Base-by-base conservation (phyloP, 331 rosid genomes). In the Quercus lobata region DNA sequence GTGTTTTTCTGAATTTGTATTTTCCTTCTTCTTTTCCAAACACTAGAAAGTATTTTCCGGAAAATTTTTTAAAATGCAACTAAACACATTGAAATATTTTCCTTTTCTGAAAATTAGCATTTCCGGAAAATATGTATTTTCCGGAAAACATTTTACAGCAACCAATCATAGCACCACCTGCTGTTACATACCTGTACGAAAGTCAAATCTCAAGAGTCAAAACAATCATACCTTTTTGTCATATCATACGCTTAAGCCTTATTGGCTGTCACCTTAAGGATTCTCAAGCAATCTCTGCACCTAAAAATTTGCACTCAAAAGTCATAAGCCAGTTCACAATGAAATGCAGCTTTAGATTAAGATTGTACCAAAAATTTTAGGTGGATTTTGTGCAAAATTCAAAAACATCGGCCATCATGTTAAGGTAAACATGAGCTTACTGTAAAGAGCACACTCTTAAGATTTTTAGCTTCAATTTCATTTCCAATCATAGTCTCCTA, bases 151-250 rank as follows among this genome's bases (percentile, higher is more conserved):
- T n/a, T n/a, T n/a, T n/a, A n/a, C n/a, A n/a, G n/a, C n/a, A n/a
- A n/a, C n/a, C n/a, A 46, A 52, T 32, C 58, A n/a, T 10, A 46
- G 2, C 1, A 41, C 24, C 61, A 46, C 70, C 74, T 22, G 32
- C 37, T 65, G 22, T 71, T 69, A 49, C 1, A 49, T 49, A 14
- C 35, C 52, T 22, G 49, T 35, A n/a, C 7, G 12, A 32, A 35
- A 49, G 82, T 73, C 82, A 68, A 73, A 60, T 49, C 25, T 73
- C 84, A n/a, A n/a, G n/a, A n/a, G n/a, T n/a, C n/a, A 58, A 77
- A 60, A 53, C 25, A 77, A 78, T 69, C 19, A 57, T 57, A 1
- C 60, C n/a, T 2, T 49, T 35, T n/a, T 7, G 79, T 4, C 16
- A 21, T 11, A 17, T 3, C 69, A 41, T 29, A 19, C 78, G 60